phyloP scores from a whole-genome alignment of 2,329 filamentous ascomycete species.

The Metarhizium album region DNA sequence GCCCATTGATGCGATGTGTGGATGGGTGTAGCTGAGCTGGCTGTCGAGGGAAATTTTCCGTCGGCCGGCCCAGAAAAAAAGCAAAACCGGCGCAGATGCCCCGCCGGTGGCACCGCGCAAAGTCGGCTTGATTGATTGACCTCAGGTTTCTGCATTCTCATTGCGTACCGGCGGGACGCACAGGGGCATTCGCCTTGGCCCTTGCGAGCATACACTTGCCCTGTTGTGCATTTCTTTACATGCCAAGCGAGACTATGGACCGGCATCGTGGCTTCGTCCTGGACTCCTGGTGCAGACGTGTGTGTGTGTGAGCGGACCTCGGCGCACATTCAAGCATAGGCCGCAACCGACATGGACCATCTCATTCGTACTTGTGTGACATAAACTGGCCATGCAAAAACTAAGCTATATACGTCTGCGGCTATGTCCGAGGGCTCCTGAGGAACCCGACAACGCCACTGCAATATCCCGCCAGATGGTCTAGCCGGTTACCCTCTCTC shows the following conservation, averaged over 20 bases:
- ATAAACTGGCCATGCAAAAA: background rate
- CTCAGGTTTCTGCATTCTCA: no score
- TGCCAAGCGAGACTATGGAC: no score
- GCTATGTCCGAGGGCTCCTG: conserved; percentile 39
- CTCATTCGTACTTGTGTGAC: no score
- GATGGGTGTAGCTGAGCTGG: background rate
- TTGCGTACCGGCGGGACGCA: no score
- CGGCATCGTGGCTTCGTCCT: no score
- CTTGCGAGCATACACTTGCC: no score
- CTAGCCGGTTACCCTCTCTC: conserved; percentile 58
- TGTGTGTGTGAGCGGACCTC: no score
- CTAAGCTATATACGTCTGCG: background rate
- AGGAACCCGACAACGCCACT: conserved; percentile 77
- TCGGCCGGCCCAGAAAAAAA: background rate
- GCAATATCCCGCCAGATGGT: conserved; percentile 75
- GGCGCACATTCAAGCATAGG: no score
- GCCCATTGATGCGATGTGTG: conserved; percentile 21
- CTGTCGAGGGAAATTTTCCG: conserved; percentile 2
- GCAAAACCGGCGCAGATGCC: background rate
- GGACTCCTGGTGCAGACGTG: no score
- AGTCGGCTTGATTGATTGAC: background rate
- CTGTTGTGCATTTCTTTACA: no score
- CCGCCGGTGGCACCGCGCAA: background rate
- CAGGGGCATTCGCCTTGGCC: no score
- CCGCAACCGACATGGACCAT: no score